These are phyloP conservation scores for Hypoxylon sp. DNA, from an alignment of 2,329 filamentous ascomycete genomes.

Conservation along the genomic window DNA sequence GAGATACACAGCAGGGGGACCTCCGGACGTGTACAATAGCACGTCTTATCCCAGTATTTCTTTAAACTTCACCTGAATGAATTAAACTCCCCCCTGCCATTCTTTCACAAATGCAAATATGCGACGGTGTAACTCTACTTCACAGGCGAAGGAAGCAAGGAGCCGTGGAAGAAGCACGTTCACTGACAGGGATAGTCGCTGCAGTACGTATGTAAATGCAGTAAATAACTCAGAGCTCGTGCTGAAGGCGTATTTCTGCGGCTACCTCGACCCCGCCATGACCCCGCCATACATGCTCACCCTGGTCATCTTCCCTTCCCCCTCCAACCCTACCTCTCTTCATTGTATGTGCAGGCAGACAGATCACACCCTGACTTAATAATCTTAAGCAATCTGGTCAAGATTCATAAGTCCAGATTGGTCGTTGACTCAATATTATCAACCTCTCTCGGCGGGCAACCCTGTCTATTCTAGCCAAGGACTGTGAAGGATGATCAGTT, in stretches of 20 bases:
- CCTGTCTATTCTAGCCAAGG: slow-evolving; percentile 1
- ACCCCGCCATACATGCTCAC: slow-evolving; percentile 31
- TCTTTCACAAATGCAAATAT: slow-evolving; percentile 1
- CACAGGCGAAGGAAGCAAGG: slow-evolving; percentile 29
- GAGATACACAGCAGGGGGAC: slow-evolving; percentile 22
- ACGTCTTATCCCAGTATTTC: slow-evolving; percentile 13
- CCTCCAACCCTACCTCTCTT: slow-evolving; percentile 2
- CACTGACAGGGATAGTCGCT: slow-evolving; percentile 23
- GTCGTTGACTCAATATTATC: slow-evolving; percentile 2
- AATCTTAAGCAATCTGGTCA: slow-evolving; percentile 20
- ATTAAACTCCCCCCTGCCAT: not conserved
- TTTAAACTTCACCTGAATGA: slow-evolving; percentile 18
- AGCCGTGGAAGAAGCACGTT: slow-evolving; percentile 28
- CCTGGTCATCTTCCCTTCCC: slow-evolving; percentile 27
- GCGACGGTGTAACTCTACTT: slow-evolving; percentile 29
- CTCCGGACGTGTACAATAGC: slow-evolving; percentile 2
- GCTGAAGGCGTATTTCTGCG: slow-evolving; percentile 38
- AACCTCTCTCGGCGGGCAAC: slow-evolving; percentile 7
- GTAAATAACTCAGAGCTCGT: slow-evolving; percentile 41
- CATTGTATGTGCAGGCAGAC: not conserved
- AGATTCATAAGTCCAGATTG: slow-evolving; percentile 30
- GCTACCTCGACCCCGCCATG: slow-evolving; percentile 22
- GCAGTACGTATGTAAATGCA: slow-evolving; percentile 7
- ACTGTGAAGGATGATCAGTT: slow-evolving; percentile 10
- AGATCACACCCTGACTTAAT: slow-evolving; percentile 16